These are phyloP conservation scores for Leersia perrieri DNA, from an alignment of 176 grass and related monocot genomes.

Conservation along the genomic window DNA sequence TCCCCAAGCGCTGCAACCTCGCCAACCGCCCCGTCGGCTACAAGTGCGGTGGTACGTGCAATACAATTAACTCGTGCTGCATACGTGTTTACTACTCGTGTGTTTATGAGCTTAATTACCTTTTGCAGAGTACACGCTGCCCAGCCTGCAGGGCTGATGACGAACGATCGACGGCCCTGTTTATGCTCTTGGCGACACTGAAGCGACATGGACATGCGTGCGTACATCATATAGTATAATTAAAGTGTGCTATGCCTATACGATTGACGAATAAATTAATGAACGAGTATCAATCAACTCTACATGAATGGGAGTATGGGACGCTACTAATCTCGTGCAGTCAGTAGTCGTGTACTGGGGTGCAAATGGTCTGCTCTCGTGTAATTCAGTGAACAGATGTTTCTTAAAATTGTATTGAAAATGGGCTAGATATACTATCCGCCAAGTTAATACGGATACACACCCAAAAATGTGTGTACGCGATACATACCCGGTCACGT, in stretches of 20 bases:
- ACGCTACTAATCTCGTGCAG: not conserved
- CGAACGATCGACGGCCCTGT: not conserved
- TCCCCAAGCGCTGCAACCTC: constrained; percentile 64
- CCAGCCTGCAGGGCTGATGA: not conserved
- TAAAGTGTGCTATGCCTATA: not conserved
- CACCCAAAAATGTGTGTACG: too few relatives aligned
- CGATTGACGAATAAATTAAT: not conserved
- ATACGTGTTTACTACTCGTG: too few relatives aligned
- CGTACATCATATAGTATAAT: not conserved
- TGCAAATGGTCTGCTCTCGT: not conserved
- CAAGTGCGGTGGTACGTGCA: constrained; percentile 64
- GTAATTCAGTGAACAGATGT: not conserved
- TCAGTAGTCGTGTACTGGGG: too few relatives aligned
- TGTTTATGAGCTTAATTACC: too few relatives aligned
- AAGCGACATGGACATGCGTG: not conserved
- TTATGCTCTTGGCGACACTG: not conserved
- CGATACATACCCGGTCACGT: too few relatives aligned
- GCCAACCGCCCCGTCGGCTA: constrained; percentile 48
- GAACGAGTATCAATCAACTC: not conserved
- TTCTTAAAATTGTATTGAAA: not conserved
- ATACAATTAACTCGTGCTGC: too few relatives aligned
- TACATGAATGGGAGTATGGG: not conserved
- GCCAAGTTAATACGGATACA: not conserved
- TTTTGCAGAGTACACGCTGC: not conserved
- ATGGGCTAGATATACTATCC: not conserved